A percentile compares a stretch with the other conserved stretches of the same genome.
phyloP scores from a whole-genome alignment of 306 rosid genomes.

The Corylus heterophylla region DNA sequence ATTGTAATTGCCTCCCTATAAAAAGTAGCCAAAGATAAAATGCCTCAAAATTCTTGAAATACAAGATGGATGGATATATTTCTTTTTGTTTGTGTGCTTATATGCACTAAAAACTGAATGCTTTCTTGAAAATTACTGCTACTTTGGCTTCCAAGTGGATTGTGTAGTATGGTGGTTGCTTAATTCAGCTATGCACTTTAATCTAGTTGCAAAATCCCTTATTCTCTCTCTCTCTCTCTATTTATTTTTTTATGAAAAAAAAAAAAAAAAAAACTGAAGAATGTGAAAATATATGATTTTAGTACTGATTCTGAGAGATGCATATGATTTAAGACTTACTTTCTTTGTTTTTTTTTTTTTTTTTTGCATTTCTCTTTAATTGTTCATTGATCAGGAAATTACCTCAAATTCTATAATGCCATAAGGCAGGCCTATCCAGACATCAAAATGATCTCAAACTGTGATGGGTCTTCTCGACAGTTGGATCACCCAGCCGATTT shows the following conservation, averaged over 20 bases:
- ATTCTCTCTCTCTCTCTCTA: not conserved
- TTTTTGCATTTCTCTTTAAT: not conserved
- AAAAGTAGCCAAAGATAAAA: too few species aligned
- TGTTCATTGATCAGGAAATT: conserved; percentile 61
- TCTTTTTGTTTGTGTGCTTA: not conserved
- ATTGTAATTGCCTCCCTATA: not conserved
- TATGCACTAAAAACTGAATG: not conserved
- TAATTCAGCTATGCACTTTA: not conserved
- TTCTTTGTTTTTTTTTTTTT: not conserved
- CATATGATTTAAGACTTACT: not conserved
- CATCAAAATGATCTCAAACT: conserved; percentile 80
- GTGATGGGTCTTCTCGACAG: conserved; percentile 66
- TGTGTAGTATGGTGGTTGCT: not conserved
- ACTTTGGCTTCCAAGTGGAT: not conserved
- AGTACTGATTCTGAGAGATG: not conserved
- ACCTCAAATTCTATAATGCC: conserved; percentile 59
- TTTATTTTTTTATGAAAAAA: not conserved
- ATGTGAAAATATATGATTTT: not conserved
- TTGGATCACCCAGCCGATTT: conserved; percentile 91
- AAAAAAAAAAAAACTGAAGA: not conserved
- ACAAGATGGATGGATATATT: not conserved
- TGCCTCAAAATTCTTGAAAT: too few species aligned
- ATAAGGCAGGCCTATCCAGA: conserved; percentile 77
- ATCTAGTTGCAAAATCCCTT: not conserved
- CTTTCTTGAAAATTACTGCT: not conserved